phyloP scores from a whole-genome alignment of 1,284 basidiomycete species.

The Papiliotrema flavescens region DNA sequence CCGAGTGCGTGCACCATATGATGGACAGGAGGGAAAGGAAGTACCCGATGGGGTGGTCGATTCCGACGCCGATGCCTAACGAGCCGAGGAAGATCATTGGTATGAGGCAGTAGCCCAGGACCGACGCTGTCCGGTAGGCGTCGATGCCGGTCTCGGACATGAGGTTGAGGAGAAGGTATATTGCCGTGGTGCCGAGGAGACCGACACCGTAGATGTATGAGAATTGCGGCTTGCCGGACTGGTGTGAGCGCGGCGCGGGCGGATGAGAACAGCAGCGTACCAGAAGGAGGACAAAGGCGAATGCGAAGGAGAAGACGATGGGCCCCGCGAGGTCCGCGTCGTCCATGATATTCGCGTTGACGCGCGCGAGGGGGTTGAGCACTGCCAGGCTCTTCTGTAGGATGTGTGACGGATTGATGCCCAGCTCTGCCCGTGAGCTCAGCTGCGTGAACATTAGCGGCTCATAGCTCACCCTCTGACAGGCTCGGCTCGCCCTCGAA shows the following conservation, averaged over 20 bases:
- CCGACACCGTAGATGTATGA: conserved; percentile 99
- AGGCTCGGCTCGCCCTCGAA: conserved; percentile 90
- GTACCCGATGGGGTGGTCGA: conserved; percentile 82
- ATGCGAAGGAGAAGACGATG: conserved; percentile 86
- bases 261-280: conserved; percentile 51
- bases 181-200: conserved; percentile 85
- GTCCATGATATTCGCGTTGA: conserved; percentile 97
- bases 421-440: conserved; percentile 66
- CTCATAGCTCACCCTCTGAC: conserved; percentile 68
- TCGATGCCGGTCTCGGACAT: conserved; percentile 97
- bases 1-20: conserved; percentile 91
- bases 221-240: conserved; percentile 99
- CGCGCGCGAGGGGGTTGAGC: conserved; percentile 80
- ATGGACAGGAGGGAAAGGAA: conserved; percentile 74
- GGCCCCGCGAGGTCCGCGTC: conserved; percentile 98
- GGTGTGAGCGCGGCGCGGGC: conserved; percentile 2
- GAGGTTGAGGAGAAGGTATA: conserved; percentile 93
- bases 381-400: conserved; percentile 90
- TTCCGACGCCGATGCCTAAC: conserved; percentile 77
- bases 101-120: conserved; percentile 93
- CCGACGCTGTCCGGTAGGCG: conserved; percentile 90
- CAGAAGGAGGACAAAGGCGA: conserved; percentile 83
- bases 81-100: conserved; percentile 96
- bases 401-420: conserved; percentile 96
- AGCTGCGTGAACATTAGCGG: background rate